phyloP scores from a whole-genome alignment of 805 yeast species.

The Metschnikowia similis region DNA sequence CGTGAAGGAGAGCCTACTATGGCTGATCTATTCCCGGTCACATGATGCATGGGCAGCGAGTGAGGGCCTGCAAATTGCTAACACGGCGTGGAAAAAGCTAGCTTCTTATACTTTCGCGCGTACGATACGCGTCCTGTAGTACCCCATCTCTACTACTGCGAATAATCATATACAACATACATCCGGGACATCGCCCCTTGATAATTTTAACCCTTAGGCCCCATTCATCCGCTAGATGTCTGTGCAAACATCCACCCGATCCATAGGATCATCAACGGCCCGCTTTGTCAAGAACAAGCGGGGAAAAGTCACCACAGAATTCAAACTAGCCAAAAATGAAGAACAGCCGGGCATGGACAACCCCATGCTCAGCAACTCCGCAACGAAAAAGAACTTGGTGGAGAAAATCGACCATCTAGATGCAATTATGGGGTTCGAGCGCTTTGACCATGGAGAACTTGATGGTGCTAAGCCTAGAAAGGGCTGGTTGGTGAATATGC shows the following conservation, averaged over 20 bases:
- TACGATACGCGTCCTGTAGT: conserved; percentile 2
- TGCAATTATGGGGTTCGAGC: conserved; percentile 80
- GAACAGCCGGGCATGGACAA: conserved; percentile 22
- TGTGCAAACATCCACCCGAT: conserved; percentile 3
- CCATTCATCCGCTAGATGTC: conserved; percentile 3
- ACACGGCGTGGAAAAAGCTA: background rate
- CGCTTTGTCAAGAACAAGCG: conserved; percentile 44
- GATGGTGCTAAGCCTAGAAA: conserved; percentile 44
- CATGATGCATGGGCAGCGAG: conserved; percentile 1
- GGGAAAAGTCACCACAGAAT: conserved; percentile 17
- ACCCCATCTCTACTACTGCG: conserved; percentile 3
- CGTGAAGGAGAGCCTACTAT: background rate
- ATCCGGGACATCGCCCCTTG: background rate
- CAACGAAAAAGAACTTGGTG: conserved; percentile 49
- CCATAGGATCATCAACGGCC: conserved; percentile 49
- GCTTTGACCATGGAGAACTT: conserved; percentile 66
- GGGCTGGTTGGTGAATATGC: conserved; percentile 97
- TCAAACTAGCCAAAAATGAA: conserved; percentile 12
- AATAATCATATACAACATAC: background rate
- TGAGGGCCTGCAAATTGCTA: background rate
- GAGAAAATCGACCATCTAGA: conserved; percentile 67
- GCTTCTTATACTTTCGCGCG: background rate
- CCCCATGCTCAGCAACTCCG: conserved; percentile 36
- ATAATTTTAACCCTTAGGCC: background rate
- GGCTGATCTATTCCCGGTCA: background rate